Evolutionary conservation across 768 basidiomycete species (phyloP).

Genomic region (Lentinula edodes): DNA sequence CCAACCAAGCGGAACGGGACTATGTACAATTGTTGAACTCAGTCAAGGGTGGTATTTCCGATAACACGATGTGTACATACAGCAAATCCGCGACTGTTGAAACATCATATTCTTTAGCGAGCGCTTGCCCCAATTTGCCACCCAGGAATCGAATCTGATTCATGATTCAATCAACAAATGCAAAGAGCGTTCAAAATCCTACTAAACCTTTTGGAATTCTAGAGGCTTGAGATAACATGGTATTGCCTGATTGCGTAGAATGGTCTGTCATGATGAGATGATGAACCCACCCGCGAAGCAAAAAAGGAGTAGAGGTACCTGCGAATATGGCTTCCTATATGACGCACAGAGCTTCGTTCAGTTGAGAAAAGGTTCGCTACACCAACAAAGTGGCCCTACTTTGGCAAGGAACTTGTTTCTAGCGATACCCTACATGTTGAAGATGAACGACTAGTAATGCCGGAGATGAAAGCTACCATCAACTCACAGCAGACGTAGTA

Average conservation of each 20-base stretch:
- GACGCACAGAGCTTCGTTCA: slow-evolving; percentile 72
- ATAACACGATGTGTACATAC: slow-evolving; percentile 40
- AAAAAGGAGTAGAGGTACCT: slow-evolving; percentile 39
- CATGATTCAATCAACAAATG: too few relatives aligned
- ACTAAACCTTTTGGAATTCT: slow-evolving; percentile 75
- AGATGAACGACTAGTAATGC: background rate
- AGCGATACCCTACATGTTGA: slow-evolving; percentile 63
- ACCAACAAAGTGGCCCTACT: slow-evolving; percentile 32
- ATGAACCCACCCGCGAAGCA: background rate
- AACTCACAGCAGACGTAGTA: slow-evolving; percentile 84
- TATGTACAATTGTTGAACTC: background rate
- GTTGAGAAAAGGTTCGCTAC: background rate
- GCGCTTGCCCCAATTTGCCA: slow-evolving; percentile 85
- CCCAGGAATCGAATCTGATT: slow-evolving; percentile 89
- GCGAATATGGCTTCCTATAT: slow-evolving; percentile 85
- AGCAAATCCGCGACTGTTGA: slow-evolving; percentile 87
- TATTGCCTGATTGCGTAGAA: slow-evolving; percentile 79
- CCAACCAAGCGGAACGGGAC: slow-evolving; percentile 54
- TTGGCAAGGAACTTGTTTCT: slow-evolving; percentile 96
- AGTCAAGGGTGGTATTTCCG: background rate
- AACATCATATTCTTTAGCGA: slow-evolving; percentile 85
- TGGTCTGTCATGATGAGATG: slow-evolving; percentile 46
- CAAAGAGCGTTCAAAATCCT: background rate
- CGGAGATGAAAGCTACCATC: background rate
- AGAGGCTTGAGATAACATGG: slow-evolving; percentile 80